Evolutionary conservation across 805 yeast genomes (phyloP), one percentile per base, ranked within the genome.

Genomic region (Yarrowia sp.): DNA sequence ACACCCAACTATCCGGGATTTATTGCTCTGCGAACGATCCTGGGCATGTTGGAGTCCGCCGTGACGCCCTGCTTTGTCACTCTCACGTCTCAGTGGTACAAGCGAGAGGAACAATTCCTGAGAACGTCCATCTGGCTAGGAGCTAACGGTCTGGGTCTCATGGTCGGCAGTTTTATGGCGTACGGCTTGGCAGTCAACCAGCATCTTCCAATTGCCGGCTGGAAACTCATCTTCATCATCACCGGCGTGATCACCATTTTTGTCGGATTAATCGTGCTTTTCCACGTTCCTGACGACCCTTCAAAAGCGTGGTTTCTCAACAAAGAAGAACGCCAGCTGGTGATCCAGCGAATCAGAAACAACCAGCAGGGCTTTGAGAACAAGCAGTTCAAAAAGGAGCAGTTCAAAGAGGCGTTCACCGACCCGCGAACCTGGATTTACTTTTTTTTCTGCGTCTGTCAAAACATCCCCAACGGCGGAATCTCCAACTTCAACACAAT

Each of bases 401-500:
- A 47, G 38, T 47, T 30, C 20, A 30, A 30, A 9, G 53, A 47
- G 12, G 53, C 53, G 9, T 10, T 47, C 12, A 47, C 38, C 7
- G 53, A 47, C 19, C 13, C 36, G 19, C 14, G 53, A 15, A 47
- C 53, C 2, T 47, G 38, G 20, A 47, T 47, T 17, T 47, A 47
- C 53, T 47, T 47, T n/a, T 47, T 30, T 20, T 47, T 47, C 14
- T 47, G 38, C 14, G 38, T 47, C 14, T 30, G 53, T 9, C 53
- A 47, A 30, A 47, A 47, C 53, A 30, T 47, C 15, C 38, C 53
- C 12, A 47, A 47, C 8, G 53, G 53, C 15, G 53, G 53, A 7
- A 47, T 47, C 19, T 19, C 53, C 14, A 47, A 47, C 36, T 47
- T 47, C 53, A 47, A 47, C 53, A 47, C 53, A 7, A 46, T 46